Base-by-base conservation (phyloP, 1,284 basidiomycete species). In the Puccinia hordei region DNA sequence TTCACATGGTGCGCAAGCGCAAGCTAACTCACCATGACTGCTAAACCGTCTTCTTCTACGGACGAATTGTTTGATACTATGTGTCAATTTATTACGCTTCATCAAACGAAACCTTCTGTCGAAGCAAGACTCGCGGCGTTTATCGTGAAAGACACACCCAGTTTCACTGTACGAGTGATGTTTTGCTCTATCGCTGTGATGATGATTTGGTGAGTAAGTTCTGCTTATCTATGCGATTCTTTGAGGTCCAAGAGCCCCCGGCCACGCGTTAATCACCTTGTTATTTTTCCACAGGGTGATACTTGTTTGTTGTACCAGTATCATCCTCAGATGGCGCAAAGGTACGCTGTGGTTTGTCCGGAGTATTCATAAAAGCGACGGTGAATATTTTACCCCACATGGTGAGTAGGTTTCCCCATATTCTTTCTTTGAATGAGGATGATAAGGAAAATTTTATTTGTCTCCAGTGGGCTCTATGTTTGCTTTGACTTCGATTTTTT, bases 311-410 rank as follows among this genome's bases (percentile, higher is more conserved):
- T 68, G 44, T 27, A 51, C 75, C 13, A 68, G 44, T 24, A 53
- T 77, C 9, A 6, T 68, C 13, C 15, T 69, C n/a, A 49, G 75
- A 24, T 55, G 51, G 44, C 41, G 66, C 1, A 77, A 27, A 27
- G 30, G 75, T 44, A 41, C 38, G 6, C 38, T 77, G 30, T 77
- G 75, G 75, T 77, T 77, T 44, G 65, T 77, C 2, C 61, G 75
- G 12, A 68, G 30, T 13, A 6, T 77, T 6, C 46, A 57, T 30
- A 77, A 77, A 27, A 53, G n/a, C 30, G 65, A 69, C 22, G 75
- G 75, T 15, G 49, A 63, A 13, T 77, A 77, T 46, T 69, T 77
- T n/a, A 66, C 75, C 33, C 75, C 75, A 57, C 75, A 77, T 68
- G 75, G 75, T 69, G 10, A 33, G 75, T 65, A 49, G 13, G 19